Evolutionary conservation across 495 filamentous ascomycete genomes (phyloP).

Genomic region (Saxispiralis lemnorum): DNA sequence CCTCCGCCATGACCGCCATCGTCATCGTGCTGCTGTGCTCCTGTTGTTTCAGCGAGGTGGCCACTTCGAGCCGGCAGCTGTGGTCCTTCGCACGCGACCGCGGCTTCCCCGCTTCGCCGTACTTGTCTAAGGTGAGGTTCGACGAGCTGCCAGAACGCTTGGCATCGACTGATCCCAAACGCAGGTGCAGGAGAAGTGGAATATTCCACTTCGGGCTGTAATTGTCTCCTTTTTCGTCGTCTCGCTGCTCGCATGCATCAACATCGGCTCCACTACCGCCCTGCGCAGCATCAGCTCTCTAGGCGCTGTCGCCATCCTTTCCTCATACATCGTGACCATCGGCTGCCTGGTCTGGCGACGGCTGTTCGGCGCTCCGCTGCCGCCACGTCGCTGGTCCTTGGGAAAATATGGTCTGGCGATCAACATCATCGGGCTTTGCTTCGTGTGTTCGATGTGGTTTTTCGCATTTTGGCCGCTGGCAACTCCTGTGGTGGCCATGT

Average conservation of each 20-base stretch:
- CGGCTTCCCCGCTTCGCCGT: slow-evolving; percentile 2
- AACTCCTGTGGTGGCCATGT: slow-evolving; percentile 7
- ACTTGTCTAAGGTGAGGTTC: background rate
- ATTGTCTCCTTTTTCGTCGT: background rate
- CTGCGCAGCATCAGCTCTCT: slow-evolving; percentile 38
- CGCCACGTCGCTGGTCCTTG: slow-evolving; percentile 1
- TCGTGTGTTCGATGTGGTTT: slow-evolving; percentile 10
- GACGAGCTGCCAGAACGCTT: background rate
- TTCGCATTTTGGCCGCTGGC: slow-evolving; percentile 20
- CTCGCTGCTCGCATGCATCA: slow-evolving; percentile 35
- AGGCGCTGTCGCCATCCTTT: slow-evolving; percentile 2
- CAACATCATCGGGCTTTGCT: slow-evolving; percentile 16
- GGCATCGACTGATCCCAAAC: no score
- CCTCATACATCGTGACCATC: slow-evolving; percentile 10
- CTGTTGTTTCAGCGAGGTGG: slow-evolving; percentile 4
- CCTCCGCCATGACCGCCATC: slow-evolving; percentile 29
- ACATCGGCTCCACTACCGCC: slow-evolving; percentile 39
- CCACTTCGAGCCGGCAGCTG: slow-evolving; percentile 15
- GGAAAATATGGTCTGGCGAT: slow-evolving; percentile 7
- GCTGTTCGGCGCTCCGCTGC: slow-evolving; percentile 1
- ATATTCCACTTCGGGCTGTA: slow-evolving; percentile 17
- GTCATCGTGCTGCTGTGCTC: slow-evolving; percentile 3
- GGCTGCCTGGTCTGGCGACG: slow-evolving; percentile 3
- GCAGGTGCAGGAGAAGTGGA: background rate
- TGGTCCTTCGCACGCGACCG: slow-evolving; percentile 17